These are phyloP conservation scores for Pascua sp. DNA, from an alignment of 1,284 basidiomycete genomes.

Conservation along the genomic window DNA sequence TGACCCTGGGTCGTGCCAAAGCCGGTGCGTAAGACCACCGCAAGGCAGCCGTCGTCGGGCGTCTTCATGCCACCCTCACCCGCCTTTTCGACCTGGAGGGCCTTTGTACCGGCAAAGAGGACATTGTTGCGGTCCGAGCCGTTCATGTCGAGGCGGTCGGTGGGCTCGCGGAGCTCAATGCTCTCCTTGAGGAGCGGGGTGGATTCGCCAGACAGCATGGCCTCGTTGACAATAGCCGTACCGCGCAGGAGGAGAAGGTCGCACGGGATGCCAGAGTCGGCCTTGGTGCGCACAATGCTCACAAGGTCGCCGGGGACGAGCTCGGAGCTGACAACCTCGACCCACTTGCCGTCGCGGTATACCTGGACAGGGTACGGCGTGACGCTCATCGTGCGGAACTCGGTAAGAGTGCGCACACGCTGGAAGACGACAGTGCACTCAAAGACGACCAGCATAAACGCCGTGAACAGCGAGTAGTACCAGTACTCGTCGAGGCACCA, in stretches of 20 bases:
- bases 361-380: constrained; percentile 79
- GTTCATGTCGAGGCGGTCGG: constrained; percentile 76
- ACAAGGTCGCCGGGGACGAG: constrained; percentile 87
- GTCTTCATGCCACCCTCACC: constrained; percentile 49
- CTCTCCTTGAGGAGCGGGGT: constrained; percentile 92
- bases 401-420: constrained; percentile 81
- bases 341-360: constrained; percentile 76
- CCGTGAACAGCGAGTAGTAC: constrained; percentile 94
- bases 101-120: constrained; percentile 90
- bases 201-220: constrained; percentile 95
- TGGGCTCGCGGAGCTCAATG: constrained; percentile 72
- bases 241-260: constrained; percentile 84
- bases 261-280: constrained; percentile 82
- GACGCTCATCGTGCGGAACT: constrained; percentile 93
- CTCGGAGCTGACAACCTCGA: constrained; percentile 71
- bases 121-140: constrained; percentile 80
- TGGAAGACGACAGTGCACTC: constrained; percentile 97
- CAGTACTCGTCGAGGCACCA: constrained; percentile 97
- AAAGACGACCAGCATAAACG: constrained; percentile 94
- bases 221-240: constrained; percentile 91
- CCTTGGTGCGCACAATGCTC: constrained; percentile 70
- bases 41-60: constrained; percentile 84
- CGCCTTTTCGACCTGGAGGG: constrained; percentile 66
- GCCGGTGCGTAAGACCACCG: constrained; percentile 87
- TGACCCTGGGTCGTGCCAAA: constrained; percentile 95